Evolutionary conservation across 1,139 yeast genomes (phyloP).

Genomic region (Yamadazyma epiphylla): DNA sequence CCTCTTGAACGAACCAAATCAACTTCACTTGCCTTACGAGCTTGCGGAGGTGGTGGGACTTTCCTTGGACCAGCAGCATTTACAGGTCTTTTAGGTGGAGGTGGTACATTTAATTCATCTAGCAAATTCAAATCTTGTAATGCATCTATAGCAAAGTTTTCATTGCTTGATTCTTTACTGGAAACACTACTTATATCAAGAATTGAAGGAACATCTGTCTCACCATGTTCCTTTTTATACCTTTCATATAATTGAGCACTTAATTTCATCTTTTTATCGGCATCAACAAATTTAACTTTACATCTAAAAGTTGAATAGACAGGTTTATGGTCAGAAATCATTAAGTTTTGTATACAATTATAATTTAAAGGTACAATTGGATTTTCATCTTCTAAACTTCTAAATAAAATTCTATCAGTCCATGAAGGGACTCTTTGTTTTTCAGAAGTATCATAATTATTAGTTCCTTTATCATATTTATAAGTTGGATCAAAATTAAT

Average conservation of each 20-base stretch:
- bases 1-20: conserved; percentile 5
- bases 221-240: conserved; percentile 30
- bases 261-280: conserved; percentile 24
- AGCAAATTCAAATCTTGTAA: conserved; percentile 36
- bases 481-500: conserved; percentile 86
- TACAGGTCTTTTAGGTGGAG: conserved; percentile 20
- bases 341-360: conserved; percentile 51
- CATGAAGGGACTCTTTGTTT: conserved; percentile 93
- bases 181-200: conserved; percentile 5
- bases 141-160: conserved; percentile 22
- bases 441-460: conserved; percentile 81
- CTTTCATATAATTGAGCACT: conserved; percentile 28
- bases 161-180: background rate
- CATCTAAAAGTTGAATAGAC: conserved; percentile 73
- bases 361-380: conserved; percentile 55
- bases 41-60: conserved; percentile 37
- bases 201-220: conserved; percentile 4
- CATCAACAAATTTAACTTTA: conserved; percentile 61
- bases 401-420: conserved; percentile 84
- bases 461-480: conserved; percentile 88
- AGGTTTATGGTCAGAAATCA: conserved; percentile 86
- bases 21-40: conserved; percentile 18
- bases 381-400: conserved; percentile 40
- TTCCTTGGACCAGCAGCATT: conserved; percentile 19
- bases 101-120: conserved; percentile 24